Base-by-base conservation (phyloP, 345 rosid species). In the Salix koriyanagi region DNA sequence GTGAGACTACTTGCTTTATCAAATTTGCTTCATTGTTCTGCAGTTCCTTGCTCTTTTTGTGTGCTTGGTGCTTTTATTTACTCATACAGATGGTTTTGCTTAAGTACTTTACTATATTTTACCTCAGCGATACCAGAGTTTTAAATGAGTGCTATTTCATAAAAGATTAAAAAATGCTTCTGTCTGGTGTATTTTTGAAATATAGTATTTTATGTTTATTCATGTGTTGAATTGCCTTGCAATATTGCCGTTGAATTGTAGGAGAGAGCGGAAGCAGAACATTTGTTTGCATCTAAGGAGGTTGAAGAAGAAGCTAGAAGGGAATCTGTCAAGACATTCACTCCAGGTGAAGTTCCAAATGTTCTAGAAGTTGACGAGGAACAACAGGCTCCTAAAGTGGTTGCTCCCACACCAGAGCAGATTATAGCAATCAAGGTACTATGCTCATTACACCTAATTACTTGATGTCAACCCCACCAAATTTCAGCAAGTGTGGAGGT, bases 381-480 rank as follows among this genome's bases (percentile, higher is more conserved):
- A 25, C 81, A 88, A 32, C 89, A 85, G 79, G 79, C 75, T 73
- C 98, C 92, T 1, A 88, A 91, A 87, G 87, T 91, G 81, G 93
- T 91, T 77, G 91, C 94, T 61, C 97, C 99, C 9, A 96, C 99
- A 52, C 94, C 89, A 8, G 98, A 96, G 88, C 97, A 96, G 81
- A 92, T 96, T 76, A 77, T 90, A 77, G 98, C 98, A 3, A 96
- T 96, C 82, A 96, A 94, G 99, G 99, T 96, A 85, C 73, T 42
- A 3, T 75, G 41, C 74, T 66, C 70, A 18, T 34, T 70, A 58
- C 75, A 65, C 46, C 30, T 62, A 19, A 61, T 21, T 54, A 65
- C 39, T 48, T 71, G 25, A 48, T 15, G 39, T 52, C 44, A 41
- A 32, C 21, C 11, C 11, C 64, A 58, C 25, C 26, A 23, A 9